phyloP scores from a whole-genome alignment of 768 basidiomycete genomes.

The Saitozyma sp. region DNA sequence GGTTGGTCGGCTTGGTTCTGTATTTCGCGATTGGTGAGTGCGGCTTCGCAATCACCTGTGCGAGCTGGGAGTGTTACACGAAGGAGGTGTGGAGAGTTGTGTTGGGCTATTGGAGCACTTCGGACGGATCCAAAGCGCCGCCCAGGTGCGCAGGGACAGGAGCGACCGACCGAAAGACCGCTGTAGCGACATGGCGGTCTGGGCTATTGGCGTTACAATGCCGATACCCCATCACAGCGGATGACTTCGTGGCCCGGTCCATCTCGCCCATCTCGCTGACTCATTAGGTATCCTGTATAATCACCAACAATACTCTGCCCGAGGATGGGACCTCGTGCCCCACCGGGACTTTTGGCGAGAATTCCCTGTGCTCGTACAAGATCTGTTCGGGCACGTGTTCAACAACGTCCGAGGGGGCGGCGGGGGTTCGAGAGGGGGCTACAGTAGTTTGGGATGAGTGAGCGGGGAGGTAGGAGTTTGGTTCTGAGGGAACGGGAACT shows the following conservation, averaged over 20 bases:
- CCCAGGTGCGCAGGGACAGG: too few species aligned
- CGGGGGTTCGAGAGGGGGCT: conserved; percentile 35
- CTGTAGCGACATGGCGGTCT: not conserved
- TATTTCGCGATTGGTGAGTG: conserved; percentile 49
- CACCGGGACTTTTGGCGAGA: conserved; percentile 53
- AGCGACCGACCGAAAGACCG: not conserved
- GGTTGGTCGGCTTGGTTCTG: conserved; percentile 30
- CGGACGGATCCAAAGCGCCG: too few species aligned
- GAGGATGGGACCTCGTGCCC: conserved; percentile 51
- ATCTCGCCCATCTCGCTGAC: too few species aligned
- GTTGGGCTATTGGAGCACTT: too few species aligned
- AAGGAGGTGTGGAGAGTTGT: too few species aligned
- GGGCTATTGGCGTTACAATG: too few species aligned
- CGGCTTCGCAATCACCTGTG: not conserved
- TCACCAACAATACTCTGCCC: conserved; percentile 52
- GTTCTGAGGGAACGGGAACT: too few species aligned
- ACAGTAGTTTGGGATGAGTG: conserved; percentile 39
- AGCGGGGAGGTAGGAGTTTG: too few species aligned
- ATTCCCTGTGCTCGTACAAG: conserved; percentile 34
- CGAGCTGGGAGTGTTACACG: too few species aligned
- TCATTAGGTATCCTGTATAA: conserved; percentile 52
- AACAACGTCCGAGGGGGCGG: conserved; percentile 37
- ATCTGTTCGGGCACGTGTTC: conserved; percentile 45
- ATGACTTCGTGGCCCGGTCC: too few species aligned
- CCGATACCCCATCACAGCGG: too few species aligned